Conservation (phyloP, 176 grass and related monocot genomes). For the Avena sativa region DNA sequence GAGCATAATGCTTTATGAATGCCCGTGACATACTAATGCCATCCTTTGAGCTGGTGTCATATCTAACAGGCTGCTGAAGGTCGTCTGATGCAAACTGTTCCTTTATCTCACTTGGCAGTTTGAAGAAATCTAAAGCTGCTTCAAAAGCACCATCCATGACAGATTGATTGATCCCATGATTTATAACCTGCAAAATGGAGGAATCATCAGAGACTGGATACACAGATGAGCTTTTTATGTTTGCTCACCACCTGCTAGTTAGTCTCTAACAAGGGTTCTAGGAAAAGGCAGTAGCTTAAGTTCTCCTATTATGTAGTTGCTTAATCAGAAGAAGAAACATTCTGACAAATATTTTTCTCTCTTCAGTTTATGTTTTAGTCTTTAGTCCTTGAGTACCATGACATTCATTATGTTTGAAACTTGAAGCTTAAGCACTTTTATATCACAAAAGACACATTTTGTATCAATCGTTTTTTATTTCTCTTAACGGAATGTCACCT, state of each 20-base stretch:
- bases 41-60: conserved; percentile 57
- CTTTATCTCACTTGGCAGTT: conserved; percentile 59
- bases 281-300: not conserved
- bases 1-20: conserved; percentile 79
- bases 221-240: conserved; percentile 11
- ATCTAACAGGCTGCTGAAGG: conserved; percentile 59
- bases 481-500: not conserved
- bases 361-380: not conserved
- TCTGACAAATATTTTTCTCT: not conserved
- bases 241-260: not conserved
- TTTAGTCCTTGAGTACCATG: not conserved
- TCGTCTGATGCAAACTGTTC: conserved; percentile 61
- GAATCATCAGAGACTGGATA: not conserved
- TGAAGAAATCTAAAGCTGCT: conserved; percentile 74
- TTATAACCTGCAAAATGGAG: conserved; percentile 65
- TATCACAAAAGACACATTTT: not conserved
- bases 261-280: not conserved
- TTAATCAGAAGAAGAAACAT: conserved; percentile 1
- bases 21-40: conserved; percentile 49
- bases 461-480: not conserved
- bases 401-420: not conserved
- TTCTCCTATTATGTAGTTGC: not conserved
- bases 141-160: conserved; percentile 61
- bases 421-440: not conserved
- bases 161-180: conserved; percentile 72